phyloP scores from a whole-genome alignment of 2,329 filamentous ascomycete genomes.

The Ophiostoma novo-ulmi region DNA sequence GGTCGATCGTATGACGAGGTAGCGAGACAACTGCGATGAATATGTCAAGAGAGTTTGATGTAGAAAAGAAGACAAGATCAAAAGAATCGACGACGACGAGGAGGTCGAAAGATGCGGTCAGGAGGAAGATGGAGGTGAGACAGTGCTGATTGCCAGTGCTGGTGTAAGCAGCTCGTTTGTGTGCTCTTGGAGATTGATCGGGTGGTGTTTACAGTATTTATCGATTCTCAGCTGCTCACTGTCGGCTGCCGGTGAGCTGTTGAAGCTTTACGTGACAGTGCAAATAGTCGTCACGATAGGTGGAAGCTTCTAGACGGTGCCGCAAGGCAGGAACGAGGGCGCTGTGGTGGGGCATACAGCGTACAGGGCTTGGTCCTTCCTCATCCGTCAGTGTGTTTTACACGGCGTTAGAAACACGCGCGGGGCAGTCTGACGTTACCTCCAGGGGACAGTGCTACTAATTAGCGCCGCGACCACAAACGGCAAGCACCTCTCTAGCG shows the following conservation, averaged over 20 bases:
- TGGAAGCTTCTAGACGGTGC: slow-evolving; percentile 26
- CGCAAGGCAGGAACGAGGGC: background rate
- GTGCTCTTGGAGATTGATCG: background rate
- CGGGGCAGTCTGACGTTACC: slow-evolving; percentile 4
- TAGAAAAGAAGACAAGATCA: background rate
- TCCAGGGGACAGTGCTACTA: background rate
- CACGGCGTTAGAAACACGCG: background rate
- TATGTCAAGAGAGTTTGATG: background rate
- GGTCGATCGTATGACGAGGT: background rate
- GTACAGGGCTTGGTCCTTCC: background rate
- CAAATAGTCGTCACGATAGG: background rate
- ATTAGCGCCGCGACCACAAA: background rate
- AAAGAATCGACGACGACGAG: background rate
- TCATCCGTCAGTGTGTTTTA: background rate
- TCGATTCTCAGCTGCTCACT: background rate
- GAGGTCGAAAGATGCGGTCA: background rate
- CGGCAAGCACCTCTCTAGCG: background rate
- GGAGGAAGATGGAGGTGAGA: background rate
- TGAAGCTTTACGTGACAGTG: background rate
- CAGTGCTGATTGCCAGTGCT: background rate
- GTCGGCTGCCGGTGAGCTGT: background rate
- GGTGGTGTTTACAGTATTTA: background rate
- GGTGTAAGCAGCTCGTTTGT: background rate
- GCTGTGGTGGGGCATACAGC: background rate
- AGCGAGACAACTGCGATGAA: background rate